Conservation (phyloP, 1,284 basidiomycete genomes). For the Trametes polyzona region DNA sequence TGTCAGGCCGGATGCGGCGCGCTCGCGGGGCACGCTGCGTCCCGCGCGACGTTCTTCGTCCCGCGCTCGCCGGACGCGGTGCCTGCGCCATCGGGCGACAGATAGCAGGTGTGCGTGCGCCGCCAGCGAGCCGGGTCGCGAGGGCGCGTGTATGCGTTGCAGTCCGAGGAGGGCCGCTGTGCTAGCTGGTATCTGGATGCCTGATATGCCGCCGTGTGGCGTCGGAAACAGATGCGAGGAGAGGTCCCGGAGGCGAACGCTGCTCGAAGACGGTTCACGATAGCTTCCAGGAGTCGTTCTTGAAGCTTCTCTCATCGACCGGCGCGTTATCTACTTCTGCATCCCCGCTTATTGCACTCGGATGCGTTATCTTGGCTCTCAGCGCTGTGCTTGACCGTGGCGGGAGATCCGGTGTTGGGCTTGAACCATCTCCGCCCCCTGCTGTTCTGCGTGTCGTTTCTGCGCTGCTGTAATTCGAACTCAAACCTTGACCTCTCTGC, state of each 20-base stretch:
- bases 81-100: not conserved
- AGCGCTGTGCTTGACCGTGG: not conserved
- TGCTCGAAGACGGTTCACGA: not conserved
- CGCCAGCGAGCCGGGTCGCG: not conserved
- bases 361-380: slow-evolving; percentile 9
- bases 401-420: not conserved
- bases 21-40: slow-evolving; percentile 21
- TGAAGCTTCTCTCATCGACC: too few relatives aligned
- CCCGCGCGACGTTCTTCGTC: not conserved
- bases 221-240: not conserved
- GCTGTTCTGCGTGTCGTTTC: not conserved
- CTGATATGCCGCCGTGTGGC: not conserved
- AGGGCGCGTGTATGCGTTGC: too few relatives aligned
- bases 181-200: not conserved
- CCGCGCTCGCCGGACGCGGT: not conserved
- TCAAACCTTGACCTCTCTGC: not conserved
- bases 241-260: not conserved
- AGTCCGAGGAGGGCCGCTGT: not conserved
- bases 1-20: slow-evolving; percentile 11
- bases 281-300: too few relatives aligned
- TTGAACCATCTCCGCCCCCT: not conserved
- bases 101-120: not conserved
- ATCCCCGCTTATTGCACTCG: not conserved
- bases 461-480: not conserved
- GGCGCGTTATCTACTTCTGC: slow-evolving; percentile 3